phyloP scores from a whole-genome alignment of 768 basidiomycete species.

The Russula virescens region DNA sequence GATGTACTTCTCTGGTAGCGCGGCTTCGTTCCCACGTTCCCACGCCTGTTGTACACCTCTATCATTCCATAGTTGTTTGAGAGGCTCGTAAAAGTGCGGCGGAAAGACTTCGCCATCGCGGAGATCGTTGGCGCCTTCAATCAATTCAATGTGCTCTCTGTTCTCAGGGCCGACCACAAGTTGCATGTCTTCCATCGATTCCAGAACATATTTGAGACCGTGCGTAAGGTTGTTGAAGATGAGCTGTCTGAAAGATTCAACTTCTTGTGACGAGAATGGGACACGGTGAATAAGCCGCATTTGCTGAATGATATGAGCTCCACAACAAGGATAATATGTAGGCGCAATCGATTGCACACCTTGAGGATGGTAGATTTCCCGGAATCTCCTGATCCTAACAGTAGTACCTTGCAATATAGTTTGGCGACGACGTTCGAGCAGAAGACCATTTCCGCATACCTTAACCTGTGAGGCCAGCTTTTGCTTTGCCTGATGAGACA shows the following conservation, averaged over 20 bases:
- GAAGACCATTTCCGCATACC: constrained; percentile 36
- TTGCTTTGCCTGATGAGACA: constrained; percentile 13
- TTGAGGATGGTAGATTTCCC: constrained; percentile 92
- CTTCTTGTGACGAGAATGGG: constrained; percentile 75
- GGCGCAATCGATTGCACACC: constrained; percentile 34
- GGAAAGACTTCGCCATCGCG: constrained; percentile 82
- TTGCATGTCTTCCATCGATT: constrained; percentile 86
- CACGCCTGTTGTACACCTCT: constrained; percentile 69
- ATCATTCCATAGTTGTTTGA: constrained; percentile 74
- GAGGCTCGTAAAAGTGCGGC: constrained; percentile 52
- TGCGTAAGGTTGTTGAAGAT: constrained; percentile 89
- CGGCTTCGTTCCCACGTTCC: constrained; percentile 81
- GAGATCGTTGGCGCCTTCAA: constrained; percentile 67
- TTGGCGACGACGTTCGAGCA: constrained; percentile 1
- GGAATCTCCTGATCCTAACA: constrained; percentile 89
- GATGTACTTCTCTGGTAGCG: constrained; percentile 80
- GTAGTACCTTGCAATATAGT: constrained; percentile 53
- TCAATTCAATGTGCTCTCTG: constrained; percentile 46
- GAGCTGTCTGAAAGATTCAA: constrained; percentile 86
- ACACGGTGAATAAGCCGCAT: constrained; percentile 93
- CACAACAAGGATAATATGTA: neutral
- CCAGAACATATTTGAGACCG: constrained; percentile 76
- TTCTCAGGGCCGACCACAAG: constrained; percentile 65
- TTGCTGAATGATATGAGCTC: constrained; percentile 51
- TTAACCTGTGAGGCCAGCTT: constrained; percentile 71